A percentile compares a stretch with the other conserved stretches of the same genome.
Conservation (phyloP, 176 grass and related monocot species). For the Otatea glauca region DNA sequence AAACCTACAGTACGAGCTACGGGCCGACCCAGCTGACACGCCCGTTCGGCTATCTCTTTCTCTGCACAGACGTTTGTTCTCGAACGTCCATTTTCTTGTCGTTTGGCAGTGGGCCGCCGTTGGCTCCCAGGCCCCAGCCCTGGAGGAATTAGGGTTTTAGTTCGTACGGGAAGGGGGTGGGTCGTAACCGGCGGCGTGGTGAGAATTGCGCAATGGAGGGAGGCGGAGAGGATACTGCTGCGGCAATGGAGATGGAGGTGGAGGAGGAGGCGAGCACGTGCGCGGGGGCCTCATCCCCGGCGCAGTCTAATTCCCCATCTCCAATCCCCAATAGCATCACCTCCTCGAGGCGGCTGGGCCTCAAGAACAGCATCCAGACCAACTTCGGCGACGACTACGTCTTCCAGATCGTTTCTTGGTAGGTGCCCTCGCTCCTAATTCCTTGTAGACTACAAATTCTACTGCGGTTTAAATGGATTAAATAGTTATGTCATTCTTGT, state of each 20-base stretch:
- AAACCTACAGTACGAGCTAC: too few species aligned
- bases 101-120: too few species aligned
- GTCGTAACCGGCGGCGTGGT: too few species aligned
- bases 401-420: constrained; percentile 92
- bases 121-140: too few species aligned
- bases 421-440: neutral
- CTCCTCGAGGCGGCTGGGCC: constrained; percentile 51
- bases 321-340: neutral
- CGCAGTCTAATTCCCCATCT: neutral
- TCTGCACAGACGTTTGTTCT: too few species aligned
- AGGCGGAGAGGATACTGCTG: neutral
- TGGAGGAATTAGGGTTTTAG: too few species aligned
- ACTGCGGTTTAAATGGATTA: neutral
- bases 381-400: constrained; percentile 92
- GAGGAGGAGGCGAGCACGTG: constrained; percentile 23
- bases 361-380: constrained; percentile 84
- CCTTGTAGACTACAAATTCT: neutral
- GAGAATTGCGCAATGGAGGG: constrained; percentile 36
- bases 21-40: too few species aligned
- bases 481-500: neutral
- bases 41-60: too few species aligned
- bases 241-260: constrained; percentile 44
- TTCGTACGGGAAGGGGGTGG: too few species aligned
- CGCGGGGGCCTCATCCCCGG: neutral
- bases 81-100: too few species aligned